Evolutionary conservation across 2,329 filamentous ascomycete species (phyloP).

Genomic region (Penicillium frequentans): DNA sequence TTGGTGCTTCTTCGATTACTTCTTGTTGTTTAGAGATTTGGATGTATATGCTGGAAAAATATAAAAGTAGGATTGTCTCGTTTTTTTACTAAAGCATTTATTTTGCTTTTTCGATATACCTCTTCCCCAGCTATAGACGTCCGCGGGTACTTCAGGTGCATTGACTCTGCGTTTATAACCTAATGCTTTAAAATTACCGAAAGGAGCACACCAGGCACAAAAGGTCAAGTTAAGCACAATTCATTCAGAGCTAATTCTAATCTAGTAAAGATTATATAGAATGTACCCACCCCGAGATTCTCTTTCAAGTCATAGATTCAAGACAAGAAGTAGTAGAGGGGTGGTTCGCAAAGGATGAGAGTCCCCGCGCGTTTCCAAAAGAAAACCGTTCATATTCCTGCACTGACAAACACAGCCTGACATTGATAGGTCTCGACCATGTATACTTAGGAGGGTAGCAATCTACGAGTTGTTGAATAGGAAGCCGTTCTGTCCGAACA

Average conservation of each 20-base stretch:
- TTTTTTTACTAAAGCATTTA: not conserved
- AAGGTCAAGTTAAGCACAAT: not conserved
- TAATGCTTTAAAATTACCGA: not conserved
- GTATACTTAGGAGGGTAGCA: constrained; percentile 41
- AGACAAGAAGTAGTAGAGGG: constrained; percentile 22
- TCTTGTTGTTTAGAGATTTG: not conserved
- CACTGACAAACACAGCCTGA: constrained; percentile 46
- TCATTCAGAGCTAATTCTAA: not conserved
- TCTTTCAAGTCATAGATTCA: constrained; percentile 12
- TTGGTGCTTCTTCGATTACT: not conserved
- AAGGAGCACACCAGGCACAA: not conserved
- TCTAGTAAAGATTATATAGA: not conserved
- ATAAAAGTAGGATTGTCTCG: not conserved
- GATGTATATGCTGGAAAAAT: not conserved
- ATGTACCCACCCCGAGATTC: constrained; percentile 27
- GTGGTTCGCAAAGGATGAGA: constrained; percentile 31
- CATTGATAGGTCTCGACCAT: constrained; percentile 42
- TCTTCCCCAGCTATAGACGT: no score
- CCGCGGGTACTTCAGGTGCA: not conserved
- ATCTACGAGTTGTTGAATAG: not conserved
- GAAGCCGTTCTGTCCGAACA: not conserved
- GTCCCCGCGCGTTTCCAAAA: constrained; percentile 21
- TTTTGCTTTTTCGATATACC: no score
- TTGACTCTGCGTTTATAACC: not conserved
- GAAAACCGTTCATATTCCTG: constrained; percentile 39